Evolutionary conservation across 2,329 filamentous ascomycete species (phyloP).

Genomic region (Ophiostoma angusticollis): DNA sequence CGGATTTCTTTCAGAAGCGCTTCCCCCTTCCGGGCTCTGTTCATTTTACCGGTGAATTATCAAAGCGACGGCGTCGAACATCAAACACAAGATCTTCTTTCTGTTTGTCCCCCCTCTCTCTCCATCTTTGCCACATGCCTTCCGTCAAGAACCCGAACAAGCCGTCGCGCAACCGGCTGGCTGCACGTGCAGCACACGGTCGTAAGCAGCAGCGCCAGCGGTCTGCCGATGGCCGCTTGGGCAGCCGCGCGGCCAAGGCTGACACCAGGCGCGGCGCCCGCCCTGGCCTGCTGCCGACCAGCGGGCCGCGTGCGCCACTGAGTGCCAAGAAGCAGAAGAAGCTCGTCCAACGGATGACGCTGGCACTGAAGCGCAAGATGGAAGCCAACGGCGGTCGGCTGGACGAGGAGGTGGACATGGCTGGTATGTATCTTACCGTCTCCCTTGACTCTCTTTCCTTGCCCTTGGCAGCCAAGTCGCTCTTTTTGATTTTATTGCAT

Average conservation of each 20-base stretch:
- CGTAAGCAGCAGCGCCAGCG: constrained; percentile 32
- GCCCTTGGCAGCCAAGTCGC: too few relatives aligned
- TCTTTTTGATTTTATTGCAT: too few relatives aligned
- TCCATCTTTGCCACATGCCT: constrained; percentile 26
- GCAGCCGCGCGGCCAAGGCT: constrained; percentile 16
- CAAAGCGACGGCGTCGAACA: constrained; percentile 1
- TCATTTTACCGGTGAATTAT: too few relatives aligned
- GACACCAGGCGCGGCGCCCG: constrained; percentile 38
- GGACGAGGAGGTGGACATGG: constrained; percentile 23
- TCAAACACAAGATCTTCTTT: not conserved
- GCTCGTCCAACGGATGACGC: constrained; percentile 39
- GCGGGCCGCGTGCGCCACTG: constrained; percentile 36
- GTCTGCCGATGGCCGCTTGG: constrained; percentile 19
- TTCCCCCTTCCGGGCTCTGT: too few relatives aligned
- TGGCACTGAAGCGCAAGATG: constrained; percentile 40
- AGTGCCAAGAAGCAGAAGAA: constrained; percentile 45
- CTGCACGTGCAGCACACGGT: constrained; percentile 31
- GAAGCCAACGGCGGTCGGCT: constrained; percentile 27
- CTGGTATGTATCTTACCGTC: constrained; percentile 7
- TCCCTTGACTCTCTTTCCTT: not conserved
- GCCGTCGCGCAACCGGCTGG: constrained; percentile 39
- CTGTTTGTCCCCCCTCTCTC: not conserved
- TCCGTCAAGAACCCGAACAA: constrained; percentile 48
- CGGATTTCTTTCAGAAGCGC: too few relatives aligned
- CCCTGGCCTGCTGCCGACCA: constrained; percentile 40